Evolutionary conservation across 176 grass and related monocot species (phyloP), one percentile per base, ranked within the genome.

Genomic region (Oryza coarctata): DNA sequence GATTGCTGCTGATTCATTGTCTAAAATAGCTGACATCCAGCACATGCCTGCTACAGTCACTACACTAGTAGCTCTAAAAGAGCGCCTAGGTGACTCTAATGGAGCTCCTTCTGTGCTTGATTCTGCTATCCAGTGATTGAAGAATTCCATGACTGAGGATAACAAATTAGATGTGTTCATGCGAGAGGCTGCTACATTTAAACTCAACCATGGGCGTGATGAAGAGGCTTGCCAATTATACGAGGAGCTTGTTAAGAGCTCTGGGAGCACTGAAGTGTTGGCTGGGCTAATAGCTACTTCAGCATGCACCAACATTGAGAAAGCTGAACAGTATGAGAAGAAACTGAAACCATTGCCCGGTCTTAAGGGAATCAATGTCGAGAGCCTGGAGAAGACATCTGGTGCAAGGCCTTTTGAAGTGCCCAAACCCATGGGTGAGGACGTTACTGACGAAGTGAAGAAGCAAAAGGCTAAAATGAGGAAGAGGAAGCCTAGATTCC

Each of bases 311-410:
- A 84, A 98, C 76, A 68, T 98, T 35, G 90, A 83, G 55, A 99
- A 95, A 77, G 96, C 93, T 74, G 96, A 95, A 72, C 87, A 69
- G 40, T 98, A 98, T 7, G 96, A 95, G 83, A 91, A 98, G 76
- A 81, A 88, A 77, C 85, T 98, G 77, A 93, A 92, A 79, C 87
- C 90, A 73, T 77, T 99, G 79, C 64, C 91, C 15, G 93, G 93
- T 86, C 77, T 99, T 22, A 88, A 95, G 73, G 84, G 82, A 73
- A 85, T 95, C 82, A 82, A 95, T 49, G 84, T 88, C 9, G 91
- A 93, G 87, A 88, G 74, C 78, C 81, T 93, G 62, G 96, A 95
- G 80, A 99, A 93, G 77, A 93, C 90, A 63, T 88, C 91, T 80
- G 93, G 91, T 73, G 91, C 93, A 74, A 95, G 94, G 57, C 77